Base-by-base conservation (phyloP, 495 filamentous ascomycete genomes). In the Aspergillus affinis region DNA sequence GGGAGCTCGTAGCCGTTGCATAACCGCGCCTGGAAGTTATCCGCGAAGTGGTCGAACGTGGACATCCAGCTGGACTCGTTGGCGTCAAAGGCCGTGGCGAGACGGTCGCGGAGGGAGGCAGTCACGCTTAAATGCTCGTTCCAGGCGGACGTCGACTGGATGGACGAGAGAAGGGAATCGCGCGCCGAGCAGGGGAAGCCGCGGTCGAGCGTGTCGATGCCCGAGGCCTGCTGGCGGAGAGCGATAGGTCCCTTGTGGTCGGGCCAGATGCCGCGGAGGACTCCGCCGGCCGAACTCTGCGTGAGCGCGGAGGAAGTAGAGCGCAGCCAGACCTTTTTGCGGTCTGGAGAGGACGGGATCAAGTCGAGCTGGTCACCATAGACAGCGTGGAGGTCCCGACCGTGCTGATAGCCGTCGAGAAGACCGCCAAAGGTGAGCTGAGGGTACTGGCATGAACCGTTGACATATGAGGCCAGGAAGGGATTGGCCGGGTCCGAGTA, bases 361-460 rank as follows among this genome's bases (percentile, higher is more conserved):
- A 77, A 50, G 6, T 65, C 61, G 0, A 78, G 69, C 55, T 72
- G 71, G 32, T 76, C 51, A 5, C 70, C 69, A 56, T 79, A 79
- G 20, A 79, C 65, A 5, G 57, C 59, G 62, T 69, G 70, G 6
- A 79, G 70, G 23, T 79, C 76, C 29, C 69, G 69, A 23, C 76
- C 76, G 62, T 79, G 76, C 57, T 75, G 74, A 54, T 68, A 75
- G 1, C 75, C 76, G 51, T 79, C 76, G 18, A 73, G 70, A 12
- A 78, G 57, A 45, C 76, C 76, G 19, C 76, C 76, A 21, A 78
- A 67, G 13, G 76, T 79, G 51, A 79, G 73, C 51, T 79, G 76
- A 0, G 76, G 76, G 32, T 75, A 78, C 60, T 79, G 76, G 41
- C 76, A 79, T 27, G 76, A 64, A 0, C 75, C 75, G 44, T 76